Evolutionary conservation across 805 yeast species (phyloP), one percentile per base, ranked within the genome.

Genomic region (Torulaspora microellipsoides): DNA sequence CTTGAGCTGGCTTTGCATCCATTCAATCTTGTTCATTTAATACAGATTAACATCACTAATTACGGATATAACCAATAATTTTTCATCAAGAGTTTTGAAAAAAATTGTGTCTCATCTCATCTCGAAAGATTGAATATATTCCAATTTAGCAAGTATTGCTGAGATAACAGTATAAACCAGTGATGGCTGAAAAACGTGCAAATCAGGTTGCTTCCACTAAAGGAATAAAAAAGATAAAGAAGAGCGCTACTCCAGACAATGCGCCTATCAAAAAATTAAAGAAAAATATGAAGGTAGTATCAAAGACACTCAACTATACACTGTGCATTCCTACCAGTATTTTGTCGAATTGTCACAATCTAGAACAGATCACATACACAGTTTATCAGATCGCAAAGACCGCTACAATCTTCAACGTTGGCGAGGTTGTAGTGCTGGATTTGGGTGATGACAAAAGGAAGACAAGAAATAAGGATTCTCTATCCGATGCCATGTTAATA

Each of bases 361-460:
- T 86, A 38, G 82, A 82, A 48, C 95, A 88, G 59, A 80, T 79
- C 11, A 88, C 95, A 0, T 70, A 76, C 45, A 71, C 79, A 1
- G 80, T 85, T 1, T 85, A 89, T 55, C 95, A 88, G 62, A 72
- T 90, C 12, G 90, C 95, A 10, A 78, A 83, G 55, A 78, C 81
- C 2, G 83, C 88, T 3, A 77, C 85, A 25, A 69, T 78, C 1
- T 88, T 73, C 61, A 75, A 79, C 42, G 87, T 86, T 5, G 76
- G 78, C 4, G 97, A 90, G 58, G 71, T 90, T 27, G 79, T 89
- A 3, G 69, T 90, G 1, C 69, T 86, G 54, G 85, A 85, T 47
- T 66, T 78, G 3, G 65, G 59, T 41, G 69, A 62, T 15, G 52
- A 55, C 40, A 48, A 52, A n/a, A 52, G 54, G 11, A 49, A 43